A percentile compares a stretch with the other conserved stretches of the same genome.
Conservation (phyloP, 2,329 filamentous ascomycete species). For the Zasmidium cellare region DNA sequence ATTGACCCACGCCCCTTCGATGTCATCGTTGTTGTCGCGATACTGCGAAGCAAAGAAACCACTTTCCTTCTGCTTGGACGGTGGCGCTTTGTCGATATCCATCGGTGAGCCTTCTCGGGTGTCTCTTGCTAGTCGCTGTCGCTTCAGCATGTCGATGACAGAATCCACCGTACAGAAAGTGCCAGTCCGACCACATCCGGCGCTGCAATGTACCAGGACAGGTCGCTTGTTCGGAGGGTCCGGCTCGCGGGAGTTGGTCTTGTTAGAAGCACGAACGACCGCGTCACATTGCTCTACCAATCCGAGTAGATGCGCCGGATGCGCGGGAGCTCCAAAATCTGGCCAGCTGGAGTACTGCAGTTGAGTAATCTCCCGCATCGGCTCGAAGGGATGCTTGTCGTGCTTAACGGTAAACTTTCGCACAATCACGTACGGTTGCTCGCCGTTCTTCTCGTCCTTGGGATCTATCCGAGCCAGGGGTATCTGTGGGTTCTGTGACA, state of each 20-base stretch:
- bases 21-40: conserved; percentile 29
- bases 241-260: conserved; percentile 51
- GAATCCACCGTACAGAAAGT: conserved; percentile 96
- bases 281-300: conserved; percentile 89
- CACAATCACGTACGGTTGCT: conserved; percentile 75
- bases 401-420: conserved; percentile 86
- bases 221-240: conserved; percentile 58
- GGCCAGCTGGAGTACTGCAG: conserved; percentile 96
- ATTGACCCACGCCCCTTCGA: conserved; percentile 62
- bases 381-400: conserved; percentile 72
- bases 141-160: conserved; percentile 93
- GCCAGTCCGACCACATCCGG: conserved; percentile 91
- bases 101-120: conserved; percentile 42
- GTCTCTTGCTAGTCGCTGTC: conserved; percentile 57
- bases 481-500: conserved; percentile 33
- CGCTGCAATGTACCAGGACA: conserved; percentile 91
- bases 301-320: conserved; percentile 81
- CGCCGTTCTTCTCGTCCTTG: conserved; percentile 38
- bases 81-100: conserved; percentile 38
- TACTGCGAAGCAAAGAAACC: conserved; percentile 30
- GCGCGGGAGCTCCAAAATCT: conserved; percentile 89
- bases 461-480: conserved; percentile 29
- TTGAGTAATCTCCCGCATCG: conserved; percentile 90
- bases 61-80: conserved; percentile 12
- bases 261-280: conserved; percentile 54